Conservation (phyloP, 208 protist genomes). For the Wallacemonas sp. region DNA sequence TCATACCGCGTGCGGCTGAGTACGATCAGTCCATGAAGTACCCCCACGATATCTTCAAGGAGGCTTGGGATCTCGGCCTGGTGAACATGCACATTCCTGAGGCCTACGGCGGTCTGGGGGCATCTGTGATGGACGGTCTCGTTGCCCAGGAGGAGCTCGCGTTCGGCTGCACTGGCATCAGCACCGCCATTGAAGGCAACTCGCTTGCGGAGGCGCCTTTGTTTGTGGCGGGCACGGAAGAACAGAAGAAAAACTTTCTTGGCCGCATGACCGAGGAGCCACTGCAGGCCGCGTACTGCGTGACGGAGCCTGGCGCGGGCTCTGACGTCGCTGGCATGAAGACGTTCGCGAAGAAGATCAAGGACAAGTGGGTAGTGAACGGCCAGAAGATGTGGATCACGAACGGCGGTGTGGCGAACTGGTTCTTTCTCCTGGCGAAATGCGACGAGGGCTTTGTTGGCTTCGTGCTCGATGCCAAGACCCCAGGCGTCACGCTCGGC, state of each 20-base stretch:
- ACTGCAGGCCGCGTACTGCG: constrained; percentile 77
- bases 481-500: constrained; percentile 73
- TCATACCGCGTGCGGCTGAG: constrained; percentile 74
- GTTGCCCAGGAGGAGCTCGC: constrained; percentile 88
- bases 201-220: constrained; percentile 74
- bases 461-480: constrained; percentile 89
- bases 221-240: constrained; percentile 84
- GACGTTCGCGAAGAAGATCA: constrained; percentile 85
- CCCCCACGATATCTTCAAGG: constrained; percentile 72
- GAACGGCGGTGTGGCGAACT: constrained; percentile 91
- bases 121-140: constrained; percentile 61
- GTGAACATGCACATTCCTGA: constrained; percentile 84
- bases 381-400: constrained; percentile 96
- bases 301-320: constrained; percentile 85
- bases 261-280: constrained; percentile 84
- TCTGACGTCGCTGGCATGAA: constrained; percentile 89
- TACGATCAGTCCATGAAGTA: constrained; percentile 75
- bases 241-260: constrained; percentile 89
- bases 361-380: constrained; percentile 89
- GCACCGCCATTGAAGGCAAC: constrained; percentile 86
- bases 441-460: constrained; percentile 78
- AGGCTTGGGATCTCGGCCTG: constrained; percentile 86
- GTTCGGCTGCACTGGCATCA: constrained; percentile 86
- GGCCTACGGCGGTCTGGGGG: constrained; percentile 79
- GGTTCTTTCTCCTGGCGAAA: constrained; percentile 90